Conservation (phyloP, 495 filamentous ascomycete genomes). For the Neurospora sp. region DNA sequence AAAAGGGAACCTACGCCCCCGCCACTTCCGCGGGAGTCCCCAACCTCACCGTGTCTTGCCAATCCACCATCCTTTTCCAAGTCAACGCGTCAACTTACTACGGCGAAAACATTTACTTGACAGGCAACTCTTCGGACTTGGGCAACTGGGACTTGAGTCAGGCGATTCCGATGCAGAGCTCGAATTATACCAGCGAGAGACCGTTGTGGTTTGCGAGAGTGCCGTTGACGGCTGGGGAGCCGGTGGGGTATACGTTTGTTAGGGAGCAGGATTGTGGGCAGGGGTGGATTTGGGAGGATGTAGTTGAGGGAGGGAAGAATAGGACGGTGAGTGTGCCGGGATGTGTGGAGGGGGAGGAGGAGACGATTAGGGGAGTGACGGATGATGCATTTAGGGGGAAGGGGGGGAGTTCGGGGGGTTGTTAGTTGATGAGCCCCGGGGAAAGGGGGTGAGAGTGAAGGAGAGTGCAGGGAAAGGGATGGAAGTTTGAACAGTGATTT, state of each 20-base stretch:
- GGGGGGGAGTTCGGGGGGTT: slow-evolving; percentile 12
- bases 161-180: slow-evolving; percentile 42
- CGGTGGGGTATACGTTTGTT: slow-evolving; percentile 22
- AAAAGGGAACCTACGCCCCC: slow-evolving; percentile 45
- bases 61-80: slow-evolving; percentile 42
- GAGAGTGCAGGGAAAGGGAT: not conserved
- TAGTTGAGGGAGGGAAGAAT: slow-evolving; percentile 3
- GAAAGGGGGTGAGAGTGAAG: slow-evolving; percentile 9
- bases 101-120: slow-evolving; percentile 49
- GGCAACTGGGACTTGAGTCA: slow-evolving; percentile 43
- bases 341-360: slow-evolving; percentile 16
- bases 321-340: slow-evolving; percentile 24
- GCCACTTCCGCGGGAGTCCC: slow-evolving; percentile 38
- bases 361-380: slow-evolving; percentile 7
- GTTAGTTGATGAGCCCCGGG: slow-evolving; percentile 19
- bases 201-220: slow-evolving; percentile 27
- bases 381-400: slow-evolving; percentile 30
- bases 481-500: not conserved
- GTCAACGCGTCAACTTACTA: slow-evolving; percentile 33
- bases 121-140: slow-evolving; percentile 44
- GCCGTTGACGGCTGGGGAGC: slow-evolving; percentile 1
- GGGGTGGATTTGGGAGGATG: slow-evolving; percentile 26
- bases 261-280: slow-evolving; percentile 32
- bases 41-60: slow-evolving; percentile 36
- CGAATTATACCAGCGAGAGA: slow-evolving; percentile 35